phyloP scores from a whole-genome alignment of 2,329 filamentous ascomycete species.

The Hawksworthiomyces lignivorus region DNA sequence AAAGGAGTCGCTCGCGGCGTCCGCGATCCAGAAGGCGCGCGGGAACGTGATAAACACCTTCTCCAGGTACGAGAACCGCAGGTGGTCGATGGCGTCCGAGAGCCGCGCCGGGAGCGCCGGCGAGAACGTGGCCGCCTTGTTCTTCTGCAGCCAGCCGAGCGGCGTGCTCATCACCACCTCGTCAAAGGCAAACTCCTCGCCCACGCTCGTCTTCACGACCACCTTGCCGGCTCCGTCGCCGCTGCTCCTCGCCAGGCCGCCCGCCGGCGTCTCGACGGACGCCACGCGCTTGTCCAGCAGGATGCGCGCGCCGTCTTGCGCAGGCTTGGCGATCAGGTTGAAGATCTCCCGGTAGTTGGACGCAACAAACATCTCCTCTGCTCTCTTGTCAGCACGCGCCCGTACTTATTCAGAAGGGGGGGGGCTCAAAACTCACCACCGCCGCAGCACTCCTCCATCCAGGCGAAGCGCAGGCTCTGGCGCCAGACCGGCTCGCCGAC shows the following conservation, averaged over 20 bases:
- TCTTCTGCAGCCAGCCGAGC: constrained; percentile 44
- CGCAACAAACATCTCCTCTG: constrained; percentile 55
- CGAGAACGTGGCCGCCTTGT: constrained; percentile 33
- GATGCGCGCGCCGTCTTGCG: constrained; percentile 39
- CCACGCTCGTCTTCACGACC: constrained; percentile 29
- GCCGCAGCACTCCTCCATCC: constrained; percentile 58
- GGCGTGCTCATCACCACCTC: constrained; percentile 45
- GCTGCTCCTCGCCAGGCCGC: no score
- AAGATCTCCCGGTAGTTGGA: constrained; percentile 54
- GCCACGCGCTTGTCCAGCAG: constrained; percentile 36
- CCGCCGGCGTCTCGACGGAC: constrained; percentile 25
- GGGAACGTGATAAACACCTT: constrained; percentile 22
- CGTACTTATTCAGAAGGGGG: neutral
- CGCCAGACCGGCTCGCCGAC: constrained; percentile 51
- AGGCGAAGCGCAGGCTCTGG: constrained; percentile 58
- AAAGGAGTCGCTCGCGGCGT: neutral
- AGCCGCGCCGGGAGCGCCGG: constrained; percentile 35
- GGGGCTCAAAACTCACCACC: constrained; percentile 37
- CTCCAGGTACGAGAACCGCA: constrained; percentile 19
- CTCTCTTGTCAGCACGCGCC: neutral
- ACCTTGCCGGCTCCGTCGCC: constrained; percentile 30
- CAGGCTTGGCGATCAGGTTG: constrained; percentile 39
- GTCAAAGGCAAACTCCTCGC: constrained; percentile 33
- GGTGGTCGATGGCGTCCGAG: constrained; percentile 33
- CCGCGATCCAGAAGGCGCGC: constrained; percentile 18